Conservation (phyloP, 805 yeast species). For the Yamadazyma paraphyllophila region DNA sequence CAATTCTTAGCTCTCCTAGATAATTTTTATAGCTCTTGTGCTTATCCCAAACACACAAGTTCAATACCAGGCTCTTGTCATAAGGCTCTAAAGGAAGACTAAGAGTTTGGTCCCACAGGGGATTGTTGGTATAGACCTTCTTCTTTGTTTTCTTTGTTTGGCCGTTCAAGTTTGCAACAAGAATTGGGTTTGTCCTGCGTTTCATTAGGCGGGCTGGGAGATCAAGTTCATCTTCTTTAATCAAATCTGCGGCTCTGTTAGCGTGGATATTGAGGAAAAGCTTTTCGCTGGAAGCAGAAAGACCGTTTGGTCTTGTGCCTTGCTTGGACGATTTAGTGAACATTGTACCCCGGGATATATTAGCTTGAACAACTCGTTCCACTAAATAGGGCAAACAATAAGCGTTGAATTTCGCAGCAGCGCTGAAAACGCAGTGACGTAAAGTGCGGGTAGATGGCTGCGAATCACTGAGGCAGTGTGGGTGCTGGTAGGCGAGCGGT, state of each 20-base stretch:
- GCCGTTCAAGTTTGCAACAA: conserved; percentile 33
- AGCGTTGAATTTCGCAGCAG: no score
- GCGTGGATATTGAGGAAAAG: conserved; percentile 31
- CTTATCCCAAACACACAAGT: conserved; percentile 40
- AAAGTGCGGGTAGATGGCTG: no score
- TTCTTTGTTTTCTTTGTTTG: conserved; percentile 27
- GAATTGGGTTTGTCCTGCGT: conserved; percentile 27
- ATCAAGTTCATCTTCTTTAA: conserved; percentile 13
- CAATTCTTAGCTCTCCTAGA: conserved; percentile 39
- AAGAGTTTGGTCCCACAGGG: conserved; percentile 40
- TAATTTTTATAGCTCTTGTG: conserved; percentile 35
- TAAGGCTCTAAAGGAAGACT: conserved; percentile 27
- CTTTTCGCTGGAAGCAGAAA: conserved; percentile 12
- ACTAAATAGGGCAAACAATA: no score
- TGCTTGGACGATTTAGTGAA: not conserved
- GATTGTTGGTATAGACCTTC: conserved; percentile 33
- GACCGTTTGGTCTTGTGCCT: no score
- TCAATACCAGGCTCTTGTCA: conserved; percentile 29
- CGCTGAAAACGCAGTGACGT: no score
- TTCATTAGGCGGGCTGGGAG: conserved; percentile 1
- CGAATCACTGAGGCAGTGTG: no score
- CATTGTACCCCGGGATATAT: no score
- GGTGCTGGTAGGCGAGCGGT: no score
- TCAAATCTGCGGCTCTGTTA: conserved; percentile 39
- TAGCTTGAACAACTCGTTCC: no score